A percentile compares a stretch with the other conserved stretches of the same genome.
Evolutionary conservation across 2,329 filamentous ascomycete genomes (phyloP).

Genomic region (Fusarium coffeatum): DNA sequence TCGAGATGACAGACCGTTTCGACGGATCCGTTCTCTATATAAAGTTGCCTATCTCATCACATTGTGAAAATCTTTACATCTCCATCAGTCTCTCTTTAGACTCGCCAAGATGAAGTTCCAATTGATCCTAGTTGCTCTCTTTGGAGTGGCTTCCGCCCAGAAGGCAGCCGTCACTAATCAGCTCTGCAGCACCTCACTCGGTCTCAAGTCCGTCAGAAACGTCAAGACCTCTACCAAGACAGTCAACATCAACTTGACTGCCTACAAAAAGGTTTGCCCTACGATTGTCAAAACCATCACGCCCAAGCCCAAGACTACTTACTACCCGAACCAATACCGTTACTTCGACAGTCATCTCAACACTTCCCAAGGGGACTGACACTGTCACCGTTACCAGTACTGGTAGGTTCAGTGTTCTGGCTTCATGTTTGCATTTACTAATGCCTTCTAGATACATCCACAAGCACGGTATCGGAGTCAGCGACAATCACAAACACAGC

Average conservation of each 20-base stretch:
- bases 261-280: neutral
- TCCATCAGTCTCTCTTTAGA: too few species aligned
- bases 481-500: neutral
- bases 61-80: too few species aligned
- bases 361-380: neutral
- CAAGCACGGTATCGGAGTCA: neutral
- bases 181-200: neutral
- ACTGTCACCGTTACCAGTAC: neutral
- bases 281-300: neutral
- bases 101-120: neutral
- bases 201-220: neutral
- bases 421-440: accelerated
- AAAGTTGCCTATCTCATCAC: accelerated
- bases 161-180: neutral
- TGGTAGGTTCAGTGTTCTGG: accelerated
- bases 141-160: accelerated
- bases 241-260: neutral
- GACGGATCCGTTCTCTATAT: neutral
- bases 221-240: neutral
- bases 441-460: neutral
- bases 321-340: neutral
- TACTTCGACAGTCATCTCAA: neutral
- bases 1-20: neutral
- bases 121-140: accelerated
- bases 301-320: accelerated